Base-by-base conservation (phyloP, 768 basidiomycete genomes). In the Kwoniella mangroviensis region DNA sequence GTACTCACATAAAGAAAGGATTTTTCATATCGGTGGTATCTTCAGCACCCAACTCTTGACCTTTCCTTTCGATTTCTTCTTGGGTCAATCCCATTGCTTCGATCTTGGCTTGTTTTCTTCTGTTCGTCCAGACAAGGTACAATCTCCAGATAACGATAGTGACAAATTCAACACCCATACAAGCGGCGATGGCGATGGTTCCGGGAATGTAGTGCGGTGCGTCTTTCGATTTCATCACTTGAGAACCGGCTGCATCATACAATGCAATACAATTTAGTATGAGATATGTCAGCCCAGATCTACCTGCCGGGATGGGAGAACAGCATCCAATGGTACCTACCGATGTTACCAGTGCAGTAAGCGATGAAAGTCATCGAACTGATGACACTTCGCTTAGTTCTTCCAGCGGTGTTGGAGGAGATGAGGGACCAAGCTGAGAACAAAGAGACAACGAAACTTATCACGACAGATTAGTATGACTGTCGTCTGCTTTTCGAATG, bases 11-110 rank as follows among this genome's bases (percentile, higher is more conserved):
- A 68, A 76, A 76, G 68, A 67, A 76, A 19, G 70, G 69, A 40
- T 76, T 76, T 71, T 74, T 68, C 49, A 67, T 53, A 65, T 74
- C 75, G 12, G 75, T 76, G 28, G 68, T 86, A 58, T 76, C 75
- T 57, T 67, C 43, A 19, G 70, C 68, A 19, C 75, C 75, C 13
- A 72, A 24, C 61, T 74, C 70, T 63, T 74, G 67, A 59, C 67
- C 75, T 52, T 59, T 53, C 15, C 60, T 21, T 41, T 74, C 73
- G 26, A 70, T 66, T 59, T 76, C 70, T 53, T 72, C 70, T 19
- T 61, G 51, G 21, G 68, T 54, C 58, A 76, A 49, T 11, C 59
- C 63, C 67, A 68, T 63, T 3, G n/a, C 65, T 5, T 45, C 63
- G 19, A 76, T 63, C 13, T 21, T 24, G 19, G 21, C 19, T 17